These are phyloP conservation scores for Pseudogymnoascus sp. DNA, from an alignment of 2,329 filamentous ascomycete genomes.

Conservation along the genomic window DNA sequence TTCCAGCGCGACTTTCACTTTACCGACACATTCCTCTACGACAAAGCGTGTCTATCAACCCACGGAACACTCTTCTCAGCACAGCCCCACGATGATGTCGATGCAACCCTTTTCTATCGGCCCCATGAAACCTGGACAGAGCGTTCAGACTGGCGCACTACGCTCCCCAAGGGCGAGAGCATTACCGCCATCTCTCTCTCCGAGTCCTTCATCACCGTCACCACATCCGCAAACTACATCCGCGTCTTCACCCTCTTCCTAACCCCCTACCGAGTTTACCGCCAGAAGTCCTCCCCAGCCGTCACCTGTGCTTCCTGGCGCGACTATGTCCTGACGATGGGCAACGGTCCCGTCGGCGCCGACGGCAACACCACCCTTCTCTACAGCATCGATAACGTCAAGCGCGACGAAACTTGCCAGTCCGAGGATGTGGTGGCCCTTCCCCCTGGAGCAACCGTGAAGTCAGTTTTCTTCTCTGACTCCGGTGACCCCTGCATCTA, in stretches of 20 bases:
- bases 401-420: constrained; percentile 87
- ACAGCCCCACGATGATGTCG: constrained; percentile 54
- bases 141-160: constrained; percentile 80
- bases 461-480: constrained; percentile 86
- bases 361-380: constrained; percentile 71
- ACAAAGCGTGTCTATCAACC: constrained; percentile 87
- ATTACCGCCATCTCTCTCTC: constrained; percentile 84
- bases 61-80: constrained; percentile 81
- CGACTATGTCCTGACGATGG: constrained; percentile 93
- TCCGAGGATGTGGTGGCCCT: constrained; percentile 88
- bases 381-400: constrained; percentile 93
- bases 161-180: constrained; percentile 78
- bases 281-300: constrained; percentile 81
- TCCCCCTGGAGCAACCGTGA: constrained; percentile 63
- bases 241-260: constrained; percentile 91
- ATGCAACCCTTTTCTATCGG: constrained; percentile 86
- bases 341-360: constrained; percentile 77
- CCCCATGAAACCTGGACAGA: constrained; percentile 96
- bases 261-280: constrained; percentile 78
- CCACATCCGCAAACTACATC: constrained; percentile 80
- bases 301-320: constrained; percentile 92
- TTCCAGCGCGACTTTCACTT: constrained; percentile 93
- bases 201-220: constrained; percentile 83
- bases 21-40: constrained; percentile 90
- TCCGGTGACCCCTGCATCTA: constrained; percentile 95